phyloP scores from a whole-genome alignment of 768 basidiomycete species.

The Xerocomellus chrysenteron region DNA sequence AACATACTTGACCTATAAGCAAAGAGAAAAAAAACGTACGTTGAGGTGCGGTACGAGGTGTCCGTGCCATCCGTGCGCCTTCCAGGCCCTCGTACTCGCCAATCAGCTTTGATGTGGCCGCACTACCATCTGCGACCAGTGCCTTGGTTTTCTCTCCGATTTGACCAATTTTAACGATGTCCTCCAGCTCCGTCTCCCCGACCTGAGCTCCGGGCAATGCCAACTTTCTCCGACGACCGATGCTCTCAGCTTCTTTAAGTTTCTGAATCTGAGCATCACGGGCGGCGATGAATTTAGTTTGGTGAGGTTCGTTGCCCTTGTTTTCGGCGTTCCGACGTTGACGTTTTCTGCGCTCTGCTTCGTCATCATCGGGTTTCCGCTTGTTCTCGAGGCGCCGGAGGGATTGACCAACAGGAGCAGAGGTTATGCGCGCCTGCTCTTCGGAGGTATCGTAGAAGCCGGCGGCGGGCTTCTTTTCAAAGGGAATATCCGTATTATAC shows the following conservation, averaged over 20 bases:
- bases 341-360: conserved; percentile 89
- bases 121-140: conserved; percentile 77
- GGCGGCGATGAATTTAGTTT: conserved; percentile 95
- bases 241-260: conserved; percentile 95
- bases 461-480: conserved; percentile 93
- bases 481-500: conserved; percentile 99
- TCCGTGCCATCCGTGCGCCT: conserved; percentile 86
- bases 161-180: conserved; percentile 97
- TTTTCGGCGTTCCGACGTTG: conserved; percentile 63
- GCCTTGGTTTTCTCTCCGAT: conserved; percentile 88
- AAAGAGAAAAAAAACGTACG: conserved; percentile 53
- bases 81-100: conserved; percentile 93
- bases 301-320: conserved; percentile 69
- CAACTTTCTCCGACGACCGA: conserved; percentile 82
- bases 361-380: conserved; percentile 90
- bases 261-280: conserved; percentile 98
- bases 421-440: conserved; percentile 81
- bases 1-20: conserved; percentile 1
- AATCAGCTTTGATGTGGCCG: conserved; percentile 80
- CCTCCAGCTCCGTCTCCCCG: conserved; percentile 90
- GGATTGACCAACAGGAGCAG: conserved; percentile 90
- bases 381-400: conserved; percentile 94
- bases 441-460: conserved; percentile 98
- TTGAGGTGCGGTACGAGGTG: conserved; percentile 91
- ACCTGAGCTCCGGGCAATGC: conserved; percentile 89